Evolutionary conservation across 305 asterid genomes (phyloP).

Genomic region (Solanum hybrid): DNA sequence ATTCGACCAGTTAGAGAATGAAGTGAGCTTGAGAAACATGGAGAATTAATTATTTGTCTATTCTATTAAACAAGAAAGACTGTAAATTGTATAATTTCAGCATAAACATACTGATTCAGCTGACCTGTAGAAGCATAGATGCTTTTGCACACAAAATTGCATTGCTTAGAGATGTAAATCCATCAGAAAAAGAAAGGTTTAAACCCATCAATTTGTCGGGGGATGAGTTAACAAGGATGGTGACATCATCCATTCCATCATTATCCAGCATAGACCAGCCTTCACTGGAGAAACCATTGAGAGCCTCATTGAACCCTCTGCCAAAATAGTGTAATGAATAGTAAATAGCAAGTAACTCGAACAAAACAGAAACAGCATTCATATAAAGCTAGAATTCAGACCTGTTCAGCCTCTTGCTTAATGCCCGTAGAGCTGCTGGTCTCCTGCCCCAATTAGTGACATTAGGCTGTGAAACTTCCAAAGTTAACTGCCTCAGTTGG

Average conservation of each 20-base stretch:
- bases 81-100: not conserved
- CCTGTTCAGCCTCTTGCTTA: slow-evolving; percentile 81
- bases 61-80: not conserved
- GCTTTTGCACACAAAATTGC: slow-evolving; percentile 83
- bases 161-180: slow-evolving; percentile 47
- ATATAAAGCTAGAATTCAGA: slow-evolving; percentile 7
- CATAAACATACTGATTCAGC: not conserved
- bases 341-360: not conserved
- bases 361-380: not conserved
- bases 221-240: slow-evolving; percentile 69
- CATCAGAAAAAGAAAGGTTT: slow-evolving; percentile 56
- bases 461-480: slow-evolving; percentile 58
- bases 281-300: slow-evolving; percentile 61
- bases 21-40: not conserved
- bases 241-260: slow-evolving; percentile 72
- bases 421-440: slow-evolving; percentile 79
- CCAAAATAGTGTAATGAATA: slow-evolving; percentile 1
- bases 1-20: not conserved
- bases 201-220: slow-evolving; percentile 69
- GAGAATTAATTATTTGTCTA: not conserved
- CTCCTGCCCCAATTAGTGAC: slow-evolving; percentile 79
- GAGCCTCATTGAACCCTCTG: slow-evolving; percentile 91
- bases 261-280: slow-evolving; percentile 72
- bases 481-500: slow-evolving; percentile 73
- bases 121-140: slow-evolving; percentile 85